These are phyloP conservation scores for Vaucheria bursata DNA, from an alignment of 352 stramenopile species.

Conservation along the genomic window DNA sequence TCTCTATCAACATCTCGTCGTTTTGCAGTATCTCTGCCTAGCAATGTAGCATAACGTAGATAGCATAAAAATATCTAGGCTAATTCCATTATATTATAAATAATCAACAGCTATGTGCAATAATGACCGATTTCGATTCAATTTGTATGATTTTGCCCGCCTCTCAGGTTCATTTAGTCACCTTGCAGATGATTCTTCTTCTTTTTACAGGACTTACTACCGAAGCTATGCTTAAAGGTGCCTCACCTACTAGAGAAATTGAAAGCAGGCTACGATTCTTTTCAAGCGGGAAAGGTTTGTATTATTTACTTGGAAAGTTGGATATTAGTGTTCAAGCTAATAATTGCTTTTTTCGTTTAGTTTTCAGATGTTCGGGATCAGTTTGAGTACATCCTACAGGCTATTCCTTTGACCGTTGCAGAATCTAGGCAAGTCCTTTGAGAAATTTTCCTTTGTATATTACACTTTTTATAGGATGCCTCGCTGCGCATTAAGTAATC, in stretches of 20 bases:
- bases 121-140: too few relatives aligned
- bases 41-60: too few relatives aligned
- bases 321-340: neutral
- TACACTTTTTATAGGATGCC: neutral
- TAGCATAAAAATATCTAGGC: too few relatives aligned
- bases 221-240: conserved; percentile 75
- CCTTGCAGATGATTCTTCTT: conserved; percentile 63
- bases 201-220: conserved; percentile 63
- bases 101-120: too few relatives aligned
- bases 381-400: conserved; percentile 81
- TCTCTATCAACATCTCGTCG: too few relatives aligned
- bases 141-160: too few relatives aligned
- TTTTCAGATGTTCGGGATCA: conserved; percentile 89
- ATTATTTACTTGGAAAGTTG: neutral
- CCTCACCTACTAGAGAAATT: conserved; percentile 78
- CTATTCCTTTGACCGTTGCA: conserved; percentile 88
- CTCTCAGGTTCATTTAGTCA: too few relatives aligned
- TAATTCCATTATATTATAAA: too few relatives aligned
- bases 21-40: too few relatives aligned
- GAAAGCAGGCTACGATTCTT: conserved; percentile 87
- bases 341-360: conserved; percentile 16
- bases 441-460: neutral
- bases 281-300: conserved; percentile 80
- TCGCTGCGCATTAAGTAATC: too few relatives aligned
- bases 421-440: conserved; percentile 49